These are phyloP conservation scores for Sporothrix brunneoviolacea DNA, from an alignment of 2,329 filamentous ascomycete species.

Conservation along the genomic window DNA sequence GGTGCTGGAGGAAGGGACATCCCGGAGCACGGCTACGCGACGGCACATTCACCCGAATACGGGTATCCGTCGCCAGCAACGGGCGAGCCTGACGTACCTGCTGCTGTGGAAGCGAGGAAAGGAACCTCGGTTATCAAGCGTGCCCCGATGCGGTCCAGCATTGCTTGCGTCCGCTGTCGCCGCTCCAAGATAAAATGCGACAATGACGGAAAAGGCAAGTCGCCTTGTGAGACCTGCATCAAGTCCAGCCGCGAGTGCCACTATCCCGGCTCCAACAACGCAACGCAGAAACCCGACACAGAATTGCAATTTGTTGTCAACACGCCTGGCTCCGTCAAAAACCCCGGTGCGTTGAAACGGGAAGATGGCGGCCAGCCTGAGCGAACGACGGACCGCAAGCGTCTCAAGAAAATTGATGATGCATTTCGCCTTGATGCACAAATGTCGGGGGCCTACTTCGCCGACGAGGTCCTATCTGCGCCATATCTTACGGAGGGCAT, in stretches of 20 bases:
- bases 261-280: constrained; percentile 50
- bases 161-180: constrained; percentile 69
- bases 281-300: background rate
- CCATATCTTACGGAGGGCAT: constrained; percentile 55
- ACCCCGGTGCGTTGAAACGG: constrained; percentile 30
- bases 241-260: constrained; percentile 65
- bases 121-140: constrained; percentile 31
- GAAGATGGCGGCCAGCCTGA: constrained; percentile 31
- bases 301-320: constrained; percentile 5
- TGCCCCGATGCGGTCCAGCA: constrained; percentile 64
- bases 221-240: constrained; percentile 68
- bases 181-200: constrained; percentile 83
- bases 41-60: background rate
- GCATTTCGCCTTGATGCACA: constrained; percentile 32
- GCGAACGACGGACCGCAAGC: constrained; percentile 43
- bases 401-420: constrained; percentile 38
- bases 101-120: constrained; percentile 31
- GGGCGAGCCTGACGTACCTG: background rate
- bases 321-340: constrained; percentile 23
- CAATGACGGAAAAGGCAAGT: constrained; percentile 61
- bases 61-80: background rate
- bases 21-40: background rate
- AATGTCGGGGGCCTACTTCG: constrained; percentile 30
- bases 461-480: constrained; percentile 55
- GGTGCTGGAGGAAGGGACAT: background rate